phyloP scores from a whole-genome alignment of 176 grass and related monocot species.

The Metroxylon sagu region DNA sequence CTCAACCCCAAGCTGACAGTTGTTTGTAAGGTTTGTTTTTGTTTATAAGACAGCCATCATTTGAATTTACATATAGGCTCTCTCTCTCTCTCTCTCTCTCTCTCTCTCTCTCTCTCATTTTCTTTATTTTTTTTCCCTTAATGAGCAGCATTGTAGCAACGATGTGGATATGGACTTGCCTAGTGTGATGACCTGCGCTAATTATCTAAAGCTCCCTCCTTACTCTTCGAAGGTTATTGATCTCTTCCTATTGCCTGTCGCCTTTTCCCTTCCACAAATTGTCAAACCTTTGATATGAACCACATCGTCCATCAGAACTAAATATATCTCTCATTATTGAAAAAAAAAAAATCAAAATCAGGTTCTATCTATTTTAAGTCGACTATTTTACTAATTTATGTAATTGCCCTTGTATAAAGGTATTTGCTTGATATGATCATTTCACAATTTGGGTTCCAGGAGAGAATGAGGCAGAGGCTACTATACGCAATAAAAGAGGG shows the following conservation, averaged over 20 bases:
- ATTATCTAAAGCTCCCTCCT: conserved; percentile 94
- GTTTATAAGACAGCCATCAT: no score
- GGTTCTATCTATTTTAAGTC: no score
- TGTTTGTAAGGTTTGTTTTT: conserved; percentile 74
- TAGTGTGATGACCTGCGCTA: conserved; percentile 95
- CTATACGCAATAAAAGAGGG: conserved; percentile 39
- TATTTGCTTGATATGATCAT: no score
- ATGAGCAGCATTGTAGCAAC: conserved; percentile 59
- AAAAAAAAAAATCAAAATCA: no score
- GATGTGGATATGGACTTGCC: conserved; percentile 72
- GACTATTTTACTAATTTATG: no score
- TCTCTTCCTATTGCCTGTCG: no score
- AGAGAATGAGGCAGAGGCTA: conserved; percentile 42
- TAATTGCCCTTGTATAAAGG: no score
- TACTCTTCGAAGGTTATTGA: conserved; percentile 79
- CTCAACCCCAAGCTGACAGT: conserved; percentile 86
- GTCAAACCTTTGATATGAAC: no score
- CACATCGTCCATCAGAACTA: no score
- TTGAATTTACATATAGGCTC: not conserved
- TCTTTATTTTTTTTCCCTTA: conserved; percentile 18
- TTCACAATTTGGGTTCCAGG: conserved; percentile 13
- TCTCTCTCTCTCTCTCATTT: no score
- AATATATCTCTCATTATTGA: no score
- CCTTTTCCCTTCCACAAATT: no score
- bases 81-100: not conserved